Evolutionary conservation across 2,329 filamentous ascomycete species (phyloP), one percentile per base, ranked within the genome.

Genomic region (Emericellopsis cladophorae): DNA sequence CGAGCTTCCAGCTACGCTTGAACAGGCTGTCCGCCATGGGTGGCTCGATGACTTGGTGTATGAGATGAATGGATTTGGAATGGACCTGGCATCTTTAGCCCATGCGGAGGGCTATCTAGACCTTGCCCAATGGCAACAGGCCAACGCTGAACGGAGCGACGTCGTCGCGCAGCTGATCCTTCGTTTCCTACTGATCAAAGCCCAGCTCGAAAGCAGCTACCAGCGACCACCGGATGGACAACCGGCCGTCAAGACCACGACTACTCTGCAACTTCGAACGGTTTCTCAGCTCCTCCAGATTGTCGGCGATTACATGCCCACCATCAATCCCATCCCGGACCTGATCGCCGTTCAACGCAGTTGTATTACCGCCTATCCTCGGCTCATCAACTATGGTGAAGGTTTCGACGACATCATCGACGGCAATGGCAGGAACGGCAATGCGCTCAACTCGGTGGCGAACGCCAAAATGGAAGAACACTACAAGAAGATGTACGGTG

Each of bases 401-500:
- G 88, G 85, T 4, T 89, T 83, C 46, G 88, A 98, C 58, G 84
- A 92, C 43, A 79, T 96, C 34, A 89, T 98, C 48, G 86, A 96
- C 52, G 70, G 73, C 9, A 95, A 93, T 54, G 84, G 87, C 36
- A 75, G 79, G 50, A 76, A 81, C 16, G 81, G 85, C n/a, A 94
- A 96, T 53, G 72, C 76, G 1, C 72, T 98, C 2, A 82, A 89
- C 0, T 70, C 75, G 16, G 78, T 80, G 18, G 86, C 90, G 41
- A 89, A 94, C 49, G 78, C 75, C 48, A 85, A 87, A 57, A 98
- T 98, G 92, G 89, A 96, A 54, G 87, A 95, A 49, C 81, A 95
- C 47, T 98, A 95, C 60, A 95, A 95, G 61, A 85, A 85, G 54
- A 96, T 98, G 89, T 98, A 98, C 57, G 84, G 86, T 48, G 83